phyloP scores from a whole-genome alignment of 148 eudicot genomes.

The Vaccinium myrtillus region DNA sequence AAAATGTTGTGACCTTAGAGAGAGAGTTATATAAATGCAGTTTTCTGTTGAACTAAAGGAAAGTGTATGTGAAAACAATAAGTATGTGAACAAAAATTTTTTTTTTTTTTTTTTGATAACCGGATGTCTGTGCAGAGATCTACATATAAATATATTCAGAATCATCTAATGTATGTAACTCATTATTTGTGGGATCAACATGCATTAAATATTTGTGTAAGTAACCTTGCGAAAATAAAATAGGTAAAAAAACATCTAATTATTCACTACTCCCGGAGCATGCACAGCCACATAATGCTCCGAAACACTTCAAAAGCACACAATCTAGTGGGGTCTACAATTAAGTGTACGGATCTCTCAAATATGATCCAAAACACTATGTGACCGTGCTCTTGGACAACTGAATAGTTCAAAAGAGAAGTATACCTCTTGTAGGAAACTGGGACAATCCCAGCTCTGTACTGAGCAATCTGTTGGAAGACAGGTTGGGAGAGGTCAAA shows the following conservation, averaged over 20 bases:
- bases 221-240: not conserved
- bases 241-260: too few species aligned
- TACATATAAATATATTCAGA: not conserved
- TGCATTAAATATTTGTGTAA: not conserved
- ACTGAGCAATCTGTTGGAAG: constrained; percentile 60
- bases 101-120: too few species aligned
- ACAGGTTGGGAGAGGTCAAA: constrained; percentile 73
- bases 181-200: too few species aligned
- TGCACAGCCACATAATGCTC: not conserved
- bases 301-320: not conserved
- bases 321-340: too few species aligned
- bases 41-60: not conserved
- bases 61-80: not conserved
- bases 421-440: constrained; percentile 56
- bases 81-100: too few species aligned
- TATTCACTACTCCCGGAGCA: too few species aligned
- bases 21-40: not conserved
- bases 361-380: too few species aligned
- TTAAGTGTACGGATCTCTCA: too few species aligned
- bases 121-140: not conserved
- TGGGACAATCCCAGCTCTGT: constrained; percentile 62
- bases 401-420: not conserved
- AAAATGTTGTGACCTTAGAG: not conserved
- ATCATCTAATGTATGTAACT: too few species aligned
- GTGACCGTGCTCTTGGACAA: too few species aligned